Evolutionary conservation across 2,329 filamentous ascomycete species (phyloP).

Genomic region (Clarireedia hainanense): DNA sequence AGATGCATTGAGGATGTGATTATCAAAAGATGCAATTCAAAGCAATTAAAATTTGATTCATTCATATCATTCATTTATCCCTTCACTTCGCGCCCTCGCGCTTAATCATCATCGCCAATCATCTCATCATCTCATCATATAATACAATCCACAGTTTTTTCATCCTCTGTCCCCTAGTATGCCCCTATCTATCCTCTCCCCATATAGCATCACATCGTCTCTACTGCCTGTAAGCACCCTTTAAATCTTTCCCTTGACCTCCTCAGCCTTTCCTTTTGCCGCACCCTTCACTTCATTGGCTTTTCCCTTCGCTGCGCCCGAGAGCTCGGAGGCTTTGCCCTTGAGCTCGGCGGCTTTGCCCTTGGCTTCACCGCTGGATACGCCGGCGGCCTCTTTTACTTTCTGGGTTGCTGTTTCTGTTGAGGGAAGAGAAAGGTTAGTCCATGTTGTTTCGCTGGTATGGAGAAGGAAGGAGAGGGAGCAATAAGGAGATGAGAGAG

Average conservation of each 20-base stretch:
- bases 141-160: background rate
- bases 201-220: background rate
- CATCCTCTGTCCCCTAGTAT: background rate
- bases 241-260: slow-evolving; percentile 33
- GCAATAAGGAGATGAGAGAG: background rate
- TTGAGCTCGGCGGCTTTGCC: slow-evolving; percentile 33
- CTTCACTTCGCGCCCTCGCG: too few species aligned
- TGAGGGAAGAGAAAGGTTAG: background rate
- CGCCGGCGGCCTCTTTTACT: slow-evolving; percentile 38
- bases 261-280: slow-evolving; percentile 31
- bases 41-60: too few species aligned
- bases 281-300: slow-evolving; percentile 30
- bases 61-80: too few species aligned
- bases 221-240: slow-evolving; percentile 13
- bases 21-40: too few species aligned
- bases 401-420: slow-evolving; percentile 36
- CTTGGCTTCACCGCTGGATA: slow-evolving; percentile 31
- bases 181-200: background rate
- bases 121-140: too few species aligned
- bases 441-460: background rate
- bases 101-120: too few species aligned
- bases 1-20: too few species aligned
- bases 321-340: slow-evolving; percentile 36
- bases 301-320: slow-evolving; percentile 31
- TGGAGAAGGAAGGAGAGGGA: background rate